Percentiles rank a stretch among this genome's conserved stretches.
Conservation (phyloP, 2,329 filamentous ascomycete genomes). For the Gliomastix tumulicola region DNA sequence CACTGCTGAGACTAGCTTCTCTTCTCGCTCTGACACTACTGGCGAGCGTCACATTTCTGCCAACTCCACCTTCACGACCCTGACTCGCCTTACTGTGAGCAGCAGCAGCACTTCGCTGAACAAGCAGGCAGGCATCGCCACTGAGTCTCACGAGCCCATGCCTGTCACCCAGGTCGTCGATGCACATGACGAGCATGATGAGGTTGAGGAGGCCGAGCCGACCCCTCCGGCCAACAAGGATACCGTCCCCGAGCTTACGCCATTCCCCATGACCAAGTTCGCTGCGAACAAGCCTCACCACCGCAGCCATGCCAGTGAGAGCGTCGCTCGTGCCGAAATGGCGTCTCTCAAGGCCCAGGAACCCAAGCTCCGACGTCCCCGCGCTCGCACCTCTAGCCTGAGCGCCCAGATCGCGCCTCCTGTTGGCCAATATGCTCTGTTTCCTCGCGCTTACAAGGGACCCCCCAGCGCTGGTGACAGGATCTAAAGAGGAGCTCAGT, state of each 20-base stretch:
- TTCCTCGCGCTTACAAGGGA: constrained; percentile 27
- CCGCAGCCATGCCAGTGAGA: constrained; percentile 29
- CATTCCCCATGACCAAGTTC: constrained; percentile 14
- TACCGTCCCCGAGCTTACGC: constrained; percentile 24
- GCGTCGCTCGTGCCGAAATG: constrained; percentile 18
- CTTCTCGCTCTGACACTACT: constrained; percentile 36
- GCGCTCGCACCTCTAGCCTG: constrained; percentile 39
- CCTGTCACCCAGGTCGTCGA: constrained; percentile 16
- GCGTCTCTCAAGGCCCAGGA: constrained; percentile 20
- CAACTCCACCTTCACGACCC: constrained; percentile 44
- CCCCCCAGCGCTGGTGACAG: constrained; percentile 22
- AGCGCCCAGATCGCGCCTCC: constrained; percentile 32
- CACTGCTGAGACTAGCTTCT: constrained; percentile 43
- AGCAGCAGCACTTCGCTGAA: constrained; percentile 41
- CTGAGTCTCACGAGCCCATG: constrained; percentile 21
- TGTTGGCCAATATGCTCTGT: constrained; percentile 39
- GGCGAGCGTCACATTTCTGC: constrained; percentile 46
- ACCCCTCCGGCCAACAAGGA: constrained; percentile 16
- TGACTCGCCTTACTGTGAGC: constrained; percentile 47
- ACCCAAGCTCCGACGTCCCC: constrained; percentile 23
- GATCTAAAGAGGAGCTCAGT: too few species aligned
- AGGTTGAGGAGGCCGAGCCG: constrained; percentile 9
- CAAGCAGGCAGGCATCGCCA: constrained; percentile 21
- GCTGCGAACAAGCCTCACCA: constrained; percentile 17
- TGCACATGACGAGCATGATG: constrained; percentile 9